Base-by-base conservation (phyloP, 176 grass and related monocot genomes). In the Phoenix roebelenii region DNA sequence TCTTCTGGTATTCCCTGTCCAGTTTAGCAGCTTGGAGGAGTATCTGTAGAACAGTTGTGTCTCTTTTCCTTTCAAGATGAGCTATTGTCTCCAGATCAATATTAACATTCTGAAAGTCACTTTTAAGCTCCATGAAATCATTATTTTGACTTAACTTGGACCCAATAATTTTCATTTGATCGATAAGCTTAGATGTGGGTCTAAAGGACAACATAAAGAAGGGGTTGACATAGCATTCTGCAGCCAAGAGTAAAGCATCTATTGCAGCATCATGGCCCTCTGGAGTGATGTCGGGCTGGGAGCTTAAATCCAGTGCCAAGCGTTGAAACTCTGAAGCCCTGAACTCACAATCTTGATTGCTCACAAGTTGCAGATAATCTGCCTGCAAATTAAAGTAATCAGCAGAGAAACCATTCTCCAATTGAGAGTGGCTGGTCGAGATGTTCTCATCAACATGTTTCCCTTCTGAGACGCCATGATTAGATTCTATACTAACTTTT, bases 151-250 rank as follows among this genome's bases (percentile, higher is more conserved):
- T 77, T 77, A 96, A 72, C 59, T 85, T 82, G 57, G 71, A 75
- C 58, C 64, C 77, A 26, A 84, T 70, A 51, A 61, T 55, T 62
- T 87, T 82, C 60, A 90, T 87, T 50, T 69, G 78, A 55, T 80
- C 80, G 28, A 87, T 62, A 67, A 69, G 61, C 61, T 87, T 71
- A 23, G 76, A 85, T 67, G 79, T 87, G 62, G 72, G 52, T 24
- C 70, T 77, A 66, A 85, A 82, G 54, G 74, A 74, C 53, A 82
- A 49, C 62, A 87, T 77, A 77, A 90, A 90, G 49, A 90, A 87
- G 69, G 91, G 91, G 68, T 90, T 96, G 72, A 90, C 71, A 59
- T 79, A 89, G 64, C 91, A 90, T 74, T 90, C 91, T 63, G 86
- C 91, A 72, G 91, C 91, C 55, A 96, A 78, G 53, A 90, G 65